phyloP scores from a whole-genome alignment of 2,329 filamentous ascomycete genomes.

The Aspergillus flavus region DNA sequence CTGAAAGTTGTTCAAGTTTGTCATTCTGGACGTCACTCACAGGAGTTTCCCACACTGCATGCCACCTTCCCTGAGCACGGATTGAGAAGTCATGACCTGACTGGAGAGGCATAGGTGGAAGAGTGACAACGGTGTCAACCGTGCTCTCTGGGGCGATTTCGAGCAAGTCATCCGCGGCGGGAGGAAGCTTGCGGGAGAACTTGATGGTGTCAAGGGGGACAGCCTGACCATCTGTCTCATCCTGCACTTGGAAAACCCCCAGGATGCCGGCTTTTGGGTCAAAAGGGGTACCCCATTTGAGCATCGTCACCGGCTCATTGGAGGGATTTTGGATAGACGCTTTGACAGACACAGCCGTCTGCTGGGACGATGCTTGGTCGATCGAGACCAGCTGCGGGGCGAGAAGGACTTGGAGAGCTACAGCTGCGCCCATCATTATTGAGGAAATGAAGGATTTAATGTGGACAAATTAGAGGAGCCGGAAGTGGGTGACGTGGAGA shows the following conservation, averaged over 20 bases:
- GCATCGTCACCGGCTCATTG: conserved; percentile 31
- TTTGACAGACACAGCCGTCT: conserved; percentile 26
- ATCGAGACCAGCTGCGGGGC: neutral
- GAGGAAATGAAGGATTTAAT: neutral
- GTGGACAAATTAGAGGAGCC: neutral
- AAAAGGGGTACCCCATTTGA: conserved; percentile 42
- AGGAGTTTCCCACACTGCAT: conserved; percentile 35
- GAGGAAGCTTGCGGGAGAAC: conserved; percentile 38
- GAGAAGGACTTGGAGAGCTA: conserved; percentile 18
- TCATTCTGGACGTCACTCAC: neutral
- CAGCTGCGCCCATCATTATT: conserved; percentile 20
- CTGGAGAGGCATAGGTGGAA: conserved; percentile 30
- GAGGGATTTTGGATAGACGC: conserved; percentile 33
- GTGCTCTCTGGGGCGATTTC: conserved; percentile 31
- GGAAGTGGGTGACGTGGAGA: neutral
- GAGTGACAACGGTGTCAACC: conserved; percentile 25
- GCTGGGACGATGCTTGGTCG: conserved; percentile 4
- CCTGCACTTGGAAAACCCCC: conserved; percentile 34
- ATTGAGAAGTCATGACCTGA: conserved; percentile 37
- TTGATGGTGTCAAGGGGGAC: conserved; percentile 36
- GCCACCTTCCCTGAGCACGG: conserved; percentile 39
- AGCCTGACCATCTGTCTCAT: conserved; percentile 22
- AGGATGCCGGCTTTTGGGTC: conserved; percentile 35
- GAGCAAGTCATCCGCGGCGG: conserved; percentile 31
- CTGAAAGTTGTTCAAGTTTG: conserved; percentile 2